Percentiles rank a stretch among this genome's conserved stretches.
Conservation (phyloP, 768 basidiomycete genomes). For the Artomyces pyxidatus region DNA sequence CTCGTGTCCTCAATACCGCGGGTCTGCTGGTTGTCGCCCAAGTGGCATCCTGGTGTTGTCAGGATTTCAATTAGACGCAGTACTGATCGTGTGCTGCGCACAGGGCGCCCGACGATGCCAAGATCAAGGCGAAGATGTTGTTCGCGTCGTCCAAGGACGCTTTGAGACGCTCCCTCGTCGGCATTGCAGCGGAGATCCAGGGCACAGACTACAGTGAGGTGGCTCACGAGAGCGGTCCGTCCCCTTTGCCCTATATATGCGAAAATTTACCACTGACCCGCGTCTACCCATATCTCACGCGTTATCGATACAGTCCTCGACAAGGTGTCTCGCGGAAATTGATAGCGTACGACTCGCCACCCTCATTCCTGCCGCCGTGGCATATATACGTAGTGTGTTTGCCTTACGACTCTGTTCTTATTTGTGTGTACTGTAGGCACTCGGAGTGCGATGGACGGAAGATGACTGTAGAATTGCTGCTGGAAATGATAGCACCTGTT, state of each 20-base stretch:
- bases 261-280: not conserved
- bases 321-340: not conserved
- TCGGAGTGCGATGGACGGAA: too few species aligned
- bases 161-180: conserved; percentile 62
- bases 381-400: too few species aligned
- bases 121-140: conserved; percentile 90
- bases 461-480: too few species aligned
- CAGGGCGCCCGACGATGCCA: conserved; percentile 84
- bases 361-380: too few species aligned
- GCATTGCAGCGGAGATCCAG: conserved; percentile 78
- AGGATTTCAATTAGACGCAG: not conserved
- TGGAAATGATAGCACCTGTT: too few species aligned
- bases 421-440: too few species aligned
- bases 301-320: not conserved
- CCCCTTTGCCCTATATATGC: too few species aligned
- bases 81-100: conserved; percentile 1
- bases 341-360: not conserved
- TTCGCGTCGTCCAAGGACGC: conserved; percentile 84
- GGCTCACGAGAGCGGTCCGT: conserved; percentile 59
- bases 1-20: not conserved
- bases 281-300: not conserved
- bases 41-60: not conserved
- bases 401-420: too few species aligned
- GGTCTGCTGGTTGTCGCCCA: not conserved
- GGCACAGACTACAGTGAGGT: conserved; percentile 76